phyloP scores from a whole-genome alignment of 768 basidiomycete genomes.

The Rhizopogon roseolus region DNA sequence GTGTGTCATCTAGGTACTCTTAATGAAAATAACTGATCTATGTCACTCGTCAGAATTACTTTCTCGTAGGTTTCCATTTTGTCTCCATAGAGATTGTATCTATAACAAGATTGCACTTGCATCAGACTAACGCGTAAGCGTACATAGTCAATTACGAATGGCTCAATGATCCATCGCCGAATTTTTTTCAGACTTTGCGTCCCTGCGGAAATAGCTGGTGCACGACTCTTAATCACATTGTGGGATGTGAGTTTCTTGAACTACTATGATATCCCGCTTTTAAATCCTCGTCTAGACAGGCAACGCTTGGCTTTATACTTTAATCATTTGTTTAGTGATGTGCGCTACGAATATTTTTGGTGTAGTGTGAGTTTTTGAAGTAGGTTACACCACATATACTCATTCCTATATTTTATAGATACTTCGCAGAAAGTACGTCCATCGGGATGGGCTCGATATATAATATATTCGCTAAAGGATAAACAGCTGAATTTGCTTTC shows the following conservation, averaged over 20 bases:
- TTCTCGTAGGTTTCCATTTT: conserved; percentile 32
- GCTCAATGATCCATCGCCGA: neutral
- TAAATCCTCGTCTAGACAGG: conserved; percentile 25
- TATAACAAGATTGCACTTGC: neutral
- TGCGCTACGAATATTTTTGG: conserved; percentile 69
- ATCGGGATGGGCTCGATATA: no score
- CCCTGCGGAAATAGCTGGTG: conserved; percentile 70
- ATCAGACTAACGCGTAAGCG: conserved; percentile 3
- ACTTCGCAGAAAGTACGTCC: conserved; percentile 58
- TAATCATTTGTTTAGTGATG: conserved; percentile 49
- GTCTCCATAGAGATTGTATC: neutral
- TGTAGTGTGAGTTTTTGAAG: conserved; percentile 38
- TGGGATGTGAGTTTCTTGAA: conserved; percentile 52
- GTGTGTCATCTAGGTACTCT: neutral
- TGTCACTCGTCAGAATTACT: conserved; percentile 46
- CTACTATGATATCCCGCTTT: neutral
- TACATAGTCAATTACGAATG: neutral
- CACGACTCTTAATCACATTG: conserved; percentile 64
- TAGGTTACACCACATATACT: neutral
- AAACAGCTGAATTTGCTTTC: conserved; percentile 58
- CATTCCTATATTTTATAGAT: conserved; percentile 25
- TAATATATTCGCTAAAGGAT: neutral
- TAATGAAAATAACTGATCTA: conserved; percentile 7
- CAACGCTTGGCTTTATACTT: conserved; percentile 53
- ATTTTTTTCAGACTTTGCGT: conserved; percentile 25